phyloP scores from a whole-genome alignment of 78 protist genomes.

The Dictyostelium purpureum region DNA sequence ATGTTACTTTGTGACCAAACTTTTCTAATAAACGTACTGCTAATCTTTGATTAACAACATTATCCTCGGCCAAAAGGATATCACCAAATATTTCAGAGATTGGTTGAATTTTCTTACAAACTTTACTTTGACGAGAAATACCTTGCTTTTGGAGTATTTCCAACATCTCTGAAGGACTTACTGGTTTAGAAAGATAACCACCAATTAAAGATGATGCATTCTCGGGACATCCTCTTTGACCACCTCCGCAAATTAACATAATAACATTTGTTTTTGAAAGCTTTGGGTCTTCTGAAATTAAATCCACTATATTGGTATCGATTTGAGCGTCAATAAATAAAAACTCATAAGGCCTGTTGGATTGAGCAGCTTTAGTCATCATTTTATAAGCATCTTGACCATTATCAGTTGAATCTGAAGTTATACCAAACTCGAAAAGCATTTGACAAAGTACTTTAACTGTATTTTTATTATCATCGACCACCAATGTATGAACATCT shows the following conservation, averaged over 20 bases:
- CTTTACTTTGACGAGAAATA: background rate
- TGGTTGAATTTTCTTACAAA: background rate
- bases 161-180: constrained; percentile 25
- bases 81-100: constrained; percentile 4
- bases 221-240: constrained; percentile 72
- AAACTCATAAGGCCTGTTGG: constrained; percentile 25
- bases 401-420: constrained; percentile 25
- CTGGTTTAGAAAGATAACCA: constrained; percentile 69
- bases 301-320: constrained; percentile 24
- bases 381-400: constrained; percentile 35
- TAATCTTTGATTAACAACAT: constrained; percentile 78
- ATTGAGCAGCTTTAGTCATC: background rate
- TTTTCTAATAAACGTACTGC: constrained; percentile 73
- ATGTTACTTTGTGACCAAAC: constrained; percentile 72
- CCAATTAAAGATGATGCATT: background rate
- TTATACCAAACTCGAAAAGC: constrained; percentile 45
- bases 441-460: constrained; percentile 38
- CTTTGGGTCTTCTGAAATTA: constrained; percentile 2
- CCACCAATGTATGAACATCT: constrained; percentile 42
- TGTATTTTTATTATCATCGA: constrained; percentile 63
- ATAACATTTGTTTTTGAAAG: background rate
- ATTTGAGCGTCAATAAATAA: constrained; percentile 74
- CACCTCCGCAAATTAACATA: constrained; percentile 72
- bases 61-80: constrained; percentile 82
- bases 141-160: constrained; percentile 26